Evolutionary conservation across 441 rosid species (phyloP).

Genomic region (Pelargonium fulgidum): DNA sequence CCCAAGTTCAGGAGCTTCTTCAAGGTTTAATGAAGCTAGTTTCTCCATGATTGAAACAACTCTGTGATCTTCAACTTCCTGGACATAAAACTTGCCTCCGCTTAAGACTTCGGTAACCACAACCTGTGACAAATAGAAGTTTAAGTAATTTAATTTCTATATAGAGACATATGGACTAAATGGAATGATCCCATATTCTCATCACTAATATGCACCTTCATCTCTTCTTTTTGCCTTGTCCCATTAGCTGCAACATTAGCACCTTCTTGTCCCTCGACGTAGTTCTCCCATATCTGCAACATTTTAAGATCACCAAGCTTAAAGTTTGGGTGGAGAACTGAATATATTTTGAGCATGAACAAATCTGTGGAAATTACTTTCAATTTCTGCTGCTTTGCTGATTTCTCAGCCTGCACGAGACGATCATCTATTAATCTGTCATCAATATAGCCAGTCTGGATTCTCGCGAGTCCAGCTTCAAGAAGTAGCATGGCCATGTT

Average conservation of each 20-base stretch:
- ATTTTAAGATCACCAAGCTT: neutral
- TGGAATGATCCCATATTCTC: too few species aligned
- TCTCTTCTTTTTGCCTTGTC: neutral
- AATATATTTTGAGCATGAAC: neutral
- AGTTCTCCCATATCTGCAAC: conserved; percentile 8
- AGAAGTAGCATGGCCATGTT: neutral
- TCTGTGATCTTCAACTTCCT: neutral
- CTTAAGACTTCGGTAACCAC: neutral
- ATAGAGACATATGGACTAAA: too few species aligned
- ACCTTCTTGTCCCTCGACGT: neutral
- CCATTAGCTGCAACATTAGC: neutral
- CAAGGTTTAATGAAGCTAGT: neutral
- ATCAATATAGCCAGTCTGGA: neutral
- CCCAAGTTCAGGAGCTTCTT: neutral
- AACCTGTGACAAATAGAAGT: neutral
- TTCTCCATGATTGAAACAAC: neutral
- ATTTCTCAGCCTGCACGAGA: neutral
- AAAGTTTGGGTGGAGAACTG: neutral
- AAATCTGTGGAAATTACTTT: neutral
- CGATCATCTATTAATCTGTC: neutral
- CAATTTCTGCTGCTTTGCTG: neutral
- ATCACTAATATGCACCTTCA: neutral
- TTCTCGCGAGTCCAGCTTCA: neutral
- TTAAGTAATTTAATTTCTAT: too few species aligned
- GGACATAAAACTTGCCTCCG: neutral